Conservation (phyloP, 805 yeast species). For the Schwanniomyces vanrijiae region DNA sequence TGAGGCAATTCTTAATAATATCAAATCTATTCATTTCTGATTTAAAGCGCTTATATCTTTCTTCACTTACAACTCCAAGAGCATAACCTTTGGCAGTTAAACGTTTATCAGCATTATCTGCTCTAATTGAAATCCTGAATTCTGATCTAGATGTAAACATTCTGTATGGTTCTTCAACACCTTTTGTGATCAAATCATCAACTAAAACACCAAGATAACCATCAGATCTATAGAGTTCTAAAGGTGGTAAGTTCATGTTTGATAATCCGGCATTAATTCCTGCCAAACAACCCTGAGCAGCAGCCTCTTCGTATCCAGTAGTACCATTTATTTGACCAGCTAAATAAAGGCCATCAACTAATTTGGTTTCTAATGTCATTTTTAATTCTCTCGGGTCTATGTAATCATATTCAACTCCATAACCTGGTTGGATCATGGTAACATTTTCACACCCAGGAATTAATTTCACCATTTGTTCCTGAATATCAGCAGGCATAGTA, state of each 20-base stretch:
- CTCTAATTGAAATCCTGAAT: slow-evolving; percentile 82
- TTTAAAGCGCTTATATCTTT: slow-evolving; percentile 51
- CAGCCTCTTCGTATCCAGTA: slow-evolving; percentile 98
- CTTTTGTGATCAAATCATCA: slow-evolving; percentile 92
- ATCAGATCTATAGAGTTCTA: slow-evolving; percentile 69
- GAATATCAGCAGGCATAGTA: slow-evolving; percentile 95
- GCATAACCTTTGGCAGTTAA: slow-evolving; percentile 67
- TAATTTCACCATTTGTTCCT: slow-evolving; percentile 65
- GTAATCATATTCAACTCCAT: slow-evolving; percentile 98
- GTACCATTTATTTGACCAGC: slow-evolving; percentile 99
- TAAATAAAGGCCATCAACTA: slow-evolving; percentile 71
- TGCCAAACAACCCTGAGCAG: slow-evolving; percentile 93
- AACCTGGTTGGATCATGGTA: slow-evolving; percentile 90
- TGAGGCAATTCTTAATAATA: slow-evolving; percentile 45
- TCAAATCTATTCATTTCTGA: slow-evolving; percentile 47
- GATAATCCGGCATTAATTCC: slow-evolving; percentile 91
- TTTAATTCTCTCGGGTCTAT: slow-evolving; percentile 88
- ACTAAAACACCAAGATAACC: slow-evolving; percentile 91
- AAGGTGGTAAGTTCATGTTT: slow-evolving; percentile 34
- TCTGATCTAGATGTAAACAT: slow-evolving; percentile 98
- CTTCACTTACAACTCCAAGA: slow-evolving; percentile 64
- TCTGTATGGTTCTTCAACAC: slow-evolving; percentile 95
- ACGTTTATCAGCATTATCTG: slow-evolving; percentile 92
- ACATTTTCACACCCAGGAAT: slow-evolving; percentile 90
- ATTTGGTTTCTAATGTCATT: slow-evolving; percentile 77